phyloP scores from a whole-genome alignment of 345 rosid genomes.

The thale cress (Arabidopsis thaliana) region TAIR10.1 NC_003075.7:18278501-18279000 shows the following conservation, averaged over 20 bases:
- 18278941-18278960: conserved; percentile 65
- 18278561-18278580: conserved; percentile 69
- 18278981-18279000: conserved; percentile 67
- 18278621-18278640: conserved; percentile 73
- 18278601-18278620: conserved; percentile 78
- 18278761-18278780: conserved; percentile 75
- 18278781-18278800: not conserved
- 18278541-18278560: conserved; percentile 79
- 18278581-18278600: conserved; percentile 86
- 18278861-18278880: conserved; percentile 95
- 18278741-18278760: conserved; percentile 85
- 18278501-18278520: conserved; percentile 69
- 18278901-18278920: conserved; percentile 89
- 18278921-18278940: conserved; percentile 70
- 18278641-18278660: conserved; percentile 56
- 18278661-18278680: conserved; percentile 68
- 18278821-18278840: conserved; percentile 10
- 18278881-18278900: conserved; percentile 94
- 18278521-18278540: conserved; percentile 74
- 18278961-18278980: conserved; percentile 64
- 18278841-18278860: conserved; percentile 61
- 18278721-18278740: conserved; percentile 82
- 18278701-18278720: conserved; percentile 91
- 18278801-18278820: not conserved
- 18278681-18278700: conserved; percentile 95